Percentiles rank a stretch among this genome's conserved stretches.
These are phyloP conservation scores for Pisolithus microcarpus DNA, from an alignment of 768 basidiomycete species.

Conservation along the genomic window DNA sequence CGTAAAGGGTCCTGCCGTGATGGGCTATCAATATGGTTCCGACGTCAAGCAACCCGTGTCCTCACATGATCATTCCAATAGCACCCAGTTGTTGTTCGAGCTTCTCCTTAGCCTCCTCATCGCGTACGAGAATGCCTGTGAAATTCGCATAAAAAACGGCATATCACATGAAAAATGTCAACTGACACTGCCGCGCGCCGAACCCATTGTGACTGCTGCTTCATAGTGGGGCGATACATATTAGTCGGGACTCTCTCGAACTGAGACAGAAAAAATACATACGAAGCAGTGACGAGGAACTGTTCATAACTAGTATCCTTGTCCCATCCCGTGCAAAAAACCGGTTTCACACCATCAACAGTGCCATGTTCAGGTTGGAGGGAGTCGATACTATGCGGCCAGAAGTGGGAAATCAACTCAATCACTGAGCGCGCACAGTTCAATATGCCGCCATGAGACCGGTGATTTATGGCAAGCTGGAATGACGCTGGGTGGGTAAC, in stretches of 20 bases:
- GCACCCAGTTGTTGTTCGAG: not conserved
- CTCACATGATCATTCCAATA: not conserved
- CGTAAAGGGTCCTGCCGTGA: constrained; percentile 7
- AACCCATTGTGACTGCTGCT: constrained; percentile 30
- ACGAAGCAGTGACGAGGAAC: constrained; percentile 50
- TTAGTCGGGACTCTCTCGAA: constrained; percentile 9
- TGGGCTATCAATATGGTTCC: not conserved
- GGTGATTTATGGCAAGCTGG: constrained; percentile 57
- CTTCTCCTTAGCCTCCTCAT: not conserved
- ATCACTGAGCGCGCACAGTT: constrained; percentile 60
- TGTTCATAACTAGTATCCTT: constrained; percentile 43
- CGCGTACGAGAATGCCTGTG: not conserved
- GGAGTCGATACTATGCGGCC: constrained; percentile 57
- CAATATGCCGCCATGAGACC: constrained; percentile 71
- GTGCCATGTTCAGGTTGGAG: constrained; percentile 51
- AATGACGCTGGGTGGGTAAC: constrained; percentile 35
- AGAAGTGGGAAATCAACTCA: constrained; percentile 52
- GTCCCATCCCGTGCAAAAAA: constrained; percentile 49
- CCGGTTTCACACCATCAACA: constrained; percentile 46
- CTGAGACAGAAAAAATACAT: constrained; percentile 2
- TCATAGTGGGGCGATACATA: not conserved
- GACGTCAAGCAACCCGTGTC: not conserved
- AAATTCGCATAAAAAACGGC: too few relatives aligned
- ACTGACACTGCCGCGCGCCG: not conserved
- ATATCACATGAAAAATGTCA: not conserved